These are phyloP conservation scores for Yamadazyma scolyti DNA, from an alignment of 805 yeast genomes.

Conservation along the genomic window DNA sequence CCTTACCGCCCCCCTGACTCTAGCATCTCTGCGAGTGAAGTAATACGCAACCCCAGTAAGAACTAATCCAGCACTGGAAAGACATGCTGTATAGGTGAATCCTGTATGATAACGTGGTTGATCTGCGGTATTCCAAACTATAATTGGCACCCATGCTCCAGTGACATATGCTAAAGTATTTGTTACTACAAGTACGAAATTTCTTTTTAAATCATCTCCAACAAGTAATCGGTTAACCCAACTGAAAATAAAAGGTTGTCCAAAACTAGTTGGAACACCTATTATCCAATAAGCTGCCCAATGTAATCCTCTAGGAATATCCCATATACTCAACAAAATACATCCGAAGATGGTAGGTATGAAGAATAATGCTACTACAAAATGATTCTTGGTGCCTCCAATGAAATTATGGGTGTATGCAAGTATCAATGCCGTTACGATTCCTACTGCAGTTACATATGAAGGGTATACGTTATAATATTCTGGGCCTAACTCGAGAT, in stretches of 20 bases:
- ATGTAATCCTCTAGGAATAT: slow-evolving; percentile 45
- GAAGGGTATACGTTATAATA: slow-evolving; percentile 34
- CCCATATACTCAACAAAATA: slow-evolving; percentile 44
- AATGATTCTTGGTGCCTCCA: slow-evolving; percentile 32
- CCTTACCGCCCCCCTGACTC: too few relatives aligned
- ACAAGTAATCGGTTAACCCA: slow-evolving; percentile 51
- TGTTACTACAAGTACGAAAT: slow-evolving; percentile 35
- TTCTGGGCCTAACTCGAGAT: slow-evolving; percentile 21
- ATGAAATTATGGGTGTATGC: slow-evolving; percentile 28
- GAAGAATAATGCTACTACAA: slow-evolving; percentile 36
- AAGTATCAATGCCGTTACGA: slow-evolving; percentile 19
- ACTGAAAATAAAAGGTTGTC: slow-evolving; percentile 53
- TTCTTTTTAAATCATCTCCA: slow-evolving; percentile 40
- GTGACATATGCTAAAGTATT: slow-evolving; percentile 38
- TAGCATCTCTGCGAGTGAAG: slow-evolving; percentile 25
- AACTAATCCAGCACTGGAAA: slow-evolving; percentile 25
- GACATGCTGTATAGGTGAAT: slow-evolving; percentile 30
- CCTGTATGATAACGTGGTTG: slow-evolving; percentile 31
- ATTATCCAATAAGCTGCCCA: slow-evolving; percentile 49
- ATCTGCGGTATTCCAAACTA: slow-evolving; percentile 36
- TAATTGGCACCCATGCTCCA: slow-evolving; percentile 35
- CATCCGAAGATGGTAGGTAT: slow-evolving; percentile 38
- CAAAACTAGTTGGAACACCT: slow-evolving; percentile 48
- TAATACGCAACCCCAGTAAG: slow-evolving; percentile 24
- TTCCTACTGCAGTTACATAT: slow-evolving; percentile 22